Evolutionary conservation across 108 stramenopile species (phyloP), one percentile per base, ranked within the genome.

Genomic region (Cyclotella sp.): DNA sequence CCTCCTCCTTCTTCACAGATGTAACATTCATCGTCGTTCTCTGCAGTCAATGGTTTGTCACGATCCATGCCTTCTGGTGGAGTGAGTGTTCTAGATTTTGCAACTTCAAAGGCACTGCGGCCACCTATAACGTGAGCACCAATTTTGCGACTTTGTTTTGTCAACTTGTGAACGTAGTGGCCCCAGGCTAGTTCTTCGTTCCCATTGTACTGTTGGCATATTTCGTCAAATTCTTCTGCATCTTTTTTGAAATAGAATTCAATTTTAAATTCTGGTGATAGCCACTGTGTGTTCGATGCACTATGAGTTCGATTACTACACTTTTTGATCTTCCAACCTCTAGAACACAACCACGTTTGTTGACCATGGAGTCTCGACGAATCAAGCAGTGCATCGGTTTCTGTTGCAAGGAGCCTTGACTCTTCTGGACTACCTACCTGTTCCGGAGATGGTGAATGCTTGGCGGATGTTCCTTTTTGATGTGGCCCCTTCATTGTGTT

Each of bases 1-100:
- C 61, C 61, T 40, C 61, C 61, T 40, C 61, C 61, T 11, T 62
- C 34, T 14, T 21, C 61, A 62, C 61, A 62, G 3, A 62, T 21
- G n/a, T 40, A 62, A 21, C 61, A 62, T 19, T 62, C 61, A 62
- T 62, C 61, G 39, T 42, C 41, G 10, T 62, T 62, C 19, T 62
- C 61, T 15, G 1, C 24, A 15, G 3, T 42, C 40, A 41, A 12
- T 55, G 24, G 24, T 24, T 55, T 12, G 11, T 24, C 12, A 55
- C 22, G 22, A 55, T 22, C 24, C 22, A 22, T n/a, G 24, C 18
- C 47, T 49, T 1, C 3, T 5, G 55, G 24, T 7, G 24, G 11
- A 55, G 5, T 24, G 9, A n/a, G n/a, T n/a, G n/a, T n/a, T n/a
- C 24, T 12, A 21, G 55, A 19, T 22, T 0, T 22, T 3, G 1